phyloP scores from a whole-genome alignment of 495 filamentous ascomycete species.

The Neurospora sp. region DNA sequence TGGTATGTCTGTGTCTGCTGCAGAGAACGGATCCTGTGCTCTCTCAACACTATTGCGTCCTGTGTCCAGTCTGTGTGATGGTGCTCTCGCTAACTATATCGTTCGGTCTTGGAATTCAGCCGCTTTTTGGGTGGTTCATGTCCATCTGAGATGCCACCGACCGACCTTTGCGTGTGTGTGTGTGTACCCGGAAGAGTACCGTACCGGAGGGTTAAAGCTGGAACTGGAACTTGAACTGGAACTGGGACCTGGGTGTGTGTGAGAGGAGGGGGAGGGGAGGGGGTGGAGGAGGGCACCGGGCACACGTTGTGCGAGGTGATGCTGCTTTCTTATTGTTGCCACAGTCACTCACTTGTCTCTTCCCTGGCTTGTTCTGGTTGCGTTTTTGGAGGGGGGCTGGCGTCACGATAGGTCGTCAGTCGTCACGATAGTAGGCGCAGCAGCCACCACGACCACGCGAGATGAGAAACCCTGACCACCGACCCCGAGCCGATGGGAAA shows the following conservation, averaged over 20 bases:
- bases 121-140: not conserved
- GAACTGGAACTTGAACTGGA: not conserved
- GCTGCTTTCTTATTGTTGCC: not conserved
- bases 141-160: not conserved
- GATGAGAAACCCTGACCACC: not conserved
- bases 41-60: not conserved
- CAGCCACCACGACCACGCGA: not conserved
- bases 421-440: not conserved
- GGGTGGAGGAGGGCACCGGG: not conserved
- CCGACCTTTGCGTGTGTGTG: not conserved
- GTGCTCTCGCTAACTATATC: not conserved
- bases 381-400: not conserved
- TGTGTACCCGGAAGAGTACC: not conserved
- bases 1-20: not conserved
- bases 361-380: not conserved
- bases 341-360: not conserved
- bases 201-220: not conserved
- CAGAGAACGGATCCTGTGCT: not conserved
- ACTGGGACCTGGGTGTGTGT: not conserved
- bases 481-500: not conserved
- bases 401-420: not conserved
- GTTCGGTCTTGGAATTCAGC: not conserved
- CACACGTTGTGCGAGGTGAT: not conserved
- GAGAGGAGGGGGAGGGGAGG: not conserved
- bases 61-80: not conserved